Evolutionary conservation across 2,329 filamentous ascomycete species (phyloP).

Genomic region (Fonsecaea erecta): DNA sequence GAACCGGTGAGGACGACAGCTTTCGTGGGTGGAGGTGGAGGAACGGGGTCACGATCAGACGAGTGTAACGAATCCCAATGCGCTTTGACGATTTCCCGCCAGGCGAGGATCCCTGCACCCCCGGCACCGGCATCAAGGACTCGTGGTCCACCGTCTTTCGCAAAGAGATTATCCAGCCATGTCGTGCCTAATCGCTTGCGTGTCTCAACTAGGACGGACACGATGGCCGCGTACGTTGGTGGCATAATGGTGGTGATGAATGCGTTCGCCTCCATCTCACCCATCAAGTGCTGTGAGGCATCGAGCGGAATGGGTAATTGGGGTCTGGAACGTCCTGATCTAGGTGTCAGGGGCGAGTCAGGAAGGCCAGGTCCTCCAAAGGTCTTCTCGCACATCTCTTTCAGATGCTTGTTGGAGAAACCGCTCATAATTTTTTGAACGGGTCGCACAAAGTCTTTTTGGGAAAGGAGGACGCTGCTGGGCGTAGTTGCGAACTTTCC

Average conservation of each 20-base stretch:
- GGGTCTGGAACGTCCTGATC: slow-evolving; percentile 52
- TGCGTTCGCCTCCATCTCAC: slow-evolving; percentile 64
- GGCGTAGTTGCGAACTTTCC: slow-evolving; percentile 78
- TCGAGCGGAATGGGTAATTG: slow-evolving; percentile 64
- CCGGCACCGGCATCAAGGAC: slow-evolving; percentile 67
- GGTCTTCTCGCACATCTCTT: slow-evolving; percentile 69
- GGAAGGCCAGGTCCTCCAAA: slow-evolving; percentile 81
- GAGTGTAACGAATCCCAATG: slow-evolving; percentile 74
- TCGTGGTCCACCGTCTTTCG: slow-evolving; percentile 60
- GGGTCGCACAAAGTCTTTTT: slow-evolving; percentile 69
- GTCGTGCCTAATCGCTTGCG: slow-evolving; percentile 62
- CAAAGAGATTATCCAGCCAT: slow-evolving; percentile 62
- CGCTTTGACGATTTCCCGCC: slow-evolving; percentile 73
- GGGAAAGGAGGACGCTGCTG: slow-evolving; percentile 74
- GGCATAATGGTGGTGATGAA: slow-evolving; percentile 65
- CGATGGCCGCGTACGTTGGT: slow-evolving; percentile 62
- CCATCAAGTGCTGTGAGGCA: slow-evolving; percentile 62
- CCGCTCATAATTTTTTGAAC: slow-evolving; percentile 70
- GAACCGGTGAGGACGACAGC: slow-evolving; percentile 81
- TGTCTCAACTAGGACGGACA: slow-evolving; percentile 63
- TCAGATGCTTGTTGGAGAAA: slow-evolving; percentile 74
- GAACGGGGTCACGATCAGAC: slow-evolving; percentile 46
- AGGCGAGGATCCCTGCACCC: slow-evolving; percentile 65
- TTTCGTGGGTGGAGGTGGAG: slow-evolving; percentile 65
- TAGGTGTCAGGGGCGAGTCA: slow-evolving; percentile 70